phyloP scores from a whole-genome alignment of 805 yeast species.

The Trichomonascus vanleenenianus region DNA sequence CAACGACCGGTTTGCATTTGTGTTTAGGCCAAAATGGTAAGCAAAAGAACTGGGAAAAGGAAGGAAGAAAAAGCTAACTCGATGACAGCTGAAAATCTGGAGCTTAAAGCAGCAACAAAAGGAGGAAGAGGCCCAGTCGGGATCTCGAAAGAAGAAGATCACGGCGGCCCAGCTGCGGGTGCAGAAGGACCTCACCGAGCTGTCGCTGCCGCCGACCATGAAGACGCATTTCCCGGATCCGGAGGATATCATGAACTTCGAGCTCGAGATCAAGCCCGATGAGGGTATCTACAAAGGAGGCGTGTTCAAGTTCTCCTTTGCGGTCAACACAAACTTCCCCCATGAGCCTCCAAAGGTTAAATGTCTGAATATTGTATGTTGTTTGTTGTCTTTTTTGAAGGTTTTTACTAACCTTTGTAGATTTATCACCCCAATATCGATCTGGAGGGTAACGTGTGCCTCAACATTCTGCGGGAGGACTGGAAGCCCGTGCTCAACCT shows the following conservation, averaged over 20 bases:
- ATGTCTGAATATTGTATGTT: not conserved
- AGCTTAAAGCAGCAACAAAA: conserved; percentile 51
- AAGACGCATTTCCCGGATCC: conserved; percentile 43
- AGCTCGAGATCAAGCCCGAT: conserved; percentile 51
- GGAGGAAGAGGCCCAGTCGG: conserved; percentile 28
- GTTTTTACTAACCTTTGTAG: too few species aligned
- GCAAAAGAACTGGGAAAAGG: not conserved
- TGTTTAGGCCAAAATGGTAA: not conserved
- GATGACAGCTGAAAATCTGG: conserved; percentile 45
- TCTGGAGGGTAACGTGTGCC: conserved; percentile 80
- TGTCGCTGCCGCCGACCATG: conserved; percentile 54
- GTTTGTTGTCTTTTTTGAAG: too few species aligned
- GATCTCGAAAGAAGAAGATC: conserved; percentile 27
- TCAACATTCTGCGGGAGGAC: conserved; percentile 86
- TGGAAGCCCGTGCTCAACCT: conserved; percentile 88
- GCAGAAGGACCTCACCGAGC: conserved; percentile 65
- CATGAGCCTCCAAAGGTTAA: conserved; percentile 85
- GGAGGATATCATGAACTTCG: conserved; percentile 53
- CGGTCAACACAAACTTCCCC: conserved; percentile 68
- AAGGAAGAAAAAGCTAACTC: not conserved
- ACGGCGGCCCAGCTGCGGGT: conserved; percentile 67
- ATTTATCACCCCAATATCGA: conserved; percentile 95
- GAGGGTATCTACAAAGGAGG: conserved; percentile 72
- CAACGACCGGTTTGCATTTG: too few species aligned
- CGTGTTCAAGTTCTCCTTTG: conserved; percentile 57